A percentile compares a stretch with the other conserved stretches of the same genome.
Conservation (phyloP, 345 rosid genomes). For the Populus pruinosa region DNA sequence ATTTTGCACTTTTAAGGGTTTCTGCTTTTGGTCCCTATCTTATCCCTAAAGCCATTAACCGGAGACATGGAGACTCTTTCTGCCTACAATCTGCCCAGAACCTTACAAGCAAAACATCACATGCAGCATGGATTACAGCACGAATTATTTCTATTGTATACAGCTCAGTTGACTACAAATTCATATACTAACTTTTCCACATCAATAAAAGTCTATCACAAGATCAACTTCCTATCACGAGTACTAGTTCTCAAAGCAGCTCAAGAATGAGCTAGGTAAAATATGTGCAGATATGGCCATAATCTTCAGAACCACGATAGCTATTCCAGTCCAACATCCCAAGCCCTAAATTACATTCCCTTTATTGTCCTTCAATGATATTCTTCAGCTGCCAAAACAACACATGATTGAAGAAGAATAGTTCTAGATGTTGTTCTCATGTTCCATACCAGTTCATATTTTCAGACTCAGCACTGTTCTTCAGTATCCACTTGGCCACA, state of each 20-base stretch:
- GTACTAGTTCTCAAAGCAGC: neutral
- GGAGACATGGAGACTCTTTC: neutral
- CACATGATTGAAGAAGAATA: neutral
- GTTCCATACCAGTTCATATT: slow-evolving; percentile 84
- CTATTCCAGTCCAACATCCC: neutral
- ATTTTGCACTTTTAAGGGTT: neutral
- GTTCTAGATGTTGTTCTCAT: neutral
- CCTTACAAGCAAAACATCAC: neutral
- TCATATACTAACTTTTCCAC: neutral
- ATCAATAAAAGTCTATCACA: neutral
- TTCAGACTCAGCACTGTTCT: slow-evolving; percentile 96
- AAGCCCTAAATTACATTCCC: neutral
- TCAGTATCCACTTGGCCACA: slow-evolving; percentile 84
- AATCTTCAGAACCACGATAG: neutral
- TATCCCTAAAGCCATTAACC: neutral
- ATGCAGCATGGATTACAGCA: neutral
- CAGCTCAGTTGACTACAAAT: neutral
- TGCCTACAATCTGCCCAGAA: neutral
- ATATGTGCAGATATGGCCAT: neutral
- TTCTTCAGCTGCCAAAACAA: neutral
- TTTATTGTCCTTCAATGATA: neutral
- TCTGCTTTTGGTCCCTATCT: neutral
- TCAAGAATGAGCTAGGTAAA: neutral
- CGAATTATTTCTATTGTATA: neutral
- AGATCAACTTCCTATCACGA: neutral